phyloP scores from a whole-genome alignment of 2,329 filamentous ascomycete species.

The Nemania sp. region DNA sequence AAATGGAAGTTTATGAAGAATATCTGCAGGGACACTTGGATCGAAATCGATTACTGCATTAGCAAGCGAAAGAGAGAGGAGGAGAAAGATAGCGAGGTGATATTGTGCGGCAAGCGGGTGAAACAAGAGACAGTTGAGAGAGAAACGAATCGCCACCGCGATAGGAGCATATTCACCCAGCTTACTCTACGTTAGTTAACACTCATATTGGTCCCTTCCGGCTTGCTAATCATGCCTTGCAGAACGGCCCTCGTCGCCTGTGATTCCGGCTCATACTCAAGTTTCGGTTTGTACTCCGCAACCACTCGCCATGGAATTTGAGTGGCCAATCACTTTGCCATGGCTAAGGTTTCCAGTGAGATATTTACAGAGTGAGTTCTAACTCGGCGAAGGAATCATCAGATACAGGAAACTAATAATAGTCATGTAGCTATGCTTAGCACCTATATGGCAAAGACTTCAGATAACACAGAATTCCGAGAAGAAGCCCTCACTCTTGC shows the following conservation, averaged over 20 bases:
- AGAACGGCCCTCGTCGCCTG: neutral
- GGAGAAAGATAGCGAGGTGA: slow-evolving; percentile 19
- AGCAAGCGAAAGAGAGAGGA: neutral
- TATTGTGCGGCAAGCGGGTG: slow-evolving; percentile 17
- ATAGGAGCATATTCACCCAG: slow-evolving; percentile 3
- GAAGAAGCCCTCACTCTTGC: neutral
- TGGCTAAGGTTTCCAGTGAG: slow-evolving; percentile 13
- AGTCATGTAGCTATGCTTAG: neutral
- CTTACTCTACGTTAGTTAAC: neutral
- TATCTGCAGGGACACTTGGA: slow-evolving; percentile 5
- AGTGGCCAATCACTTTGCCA: slow-evolving; percentile 19
- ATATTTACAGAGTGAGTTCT: neutral
- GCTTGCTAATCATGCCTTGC: neutral
- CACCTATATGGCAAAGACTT: neutral
- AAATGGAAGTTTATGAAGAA: neutral
- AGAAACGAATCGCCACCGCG: slow-evolving; percentile 10
- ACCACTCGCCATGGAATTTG: neutral
- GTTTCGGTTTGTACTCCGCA: slow-evolving; percentile 13
- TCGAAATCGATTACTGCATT: slow-evolving; percentile 11
- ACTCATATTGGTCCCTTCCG: neutral
- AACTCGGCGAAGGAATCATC: neutral
- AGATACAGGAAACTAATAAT: neutral
- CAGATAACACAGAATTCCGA: neutral
- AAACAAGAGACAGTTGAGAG: slow-evolving; percentile 9
- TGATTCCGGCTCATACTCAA: neutral